Base-by-base conservation (phyloP, 2,329 filamentous ascomycete genomes). In the Talaromyces sp. region DNA sequence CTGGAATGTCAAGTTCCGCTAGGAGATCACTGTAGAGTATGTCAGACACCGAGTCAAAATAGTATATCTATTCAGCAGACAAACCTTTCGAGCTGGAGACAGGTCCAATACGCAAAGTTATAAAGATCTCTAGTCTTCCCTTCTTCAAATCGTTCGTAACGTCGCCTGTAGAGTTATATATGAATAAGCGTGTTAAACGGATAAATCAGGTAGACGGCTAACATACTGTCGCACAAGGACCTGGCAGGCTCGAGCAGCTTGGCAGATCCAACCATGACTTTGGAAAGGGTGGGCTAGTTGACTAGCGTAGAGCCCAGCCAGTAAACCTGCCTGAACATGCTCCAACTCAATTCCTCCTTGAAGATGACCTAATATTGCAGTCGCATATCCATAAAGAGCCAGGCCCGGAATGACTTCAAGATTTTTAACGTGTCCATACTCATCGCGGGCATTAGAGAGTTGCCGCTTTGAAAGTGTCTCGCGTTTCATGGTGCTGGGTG, bases 81-180 rank as follows among this genome's bases (percentile, higher is more conserved):
- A 36, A 3, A 36, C 33, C 33, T 96, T 73, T 97, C 93, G 10
- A 97, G 80, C 67, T 97, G 93, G 57, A 97, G 77, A 68, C 90
- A 96, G 7, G 92, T 94, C 93, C 93, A 97, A 65, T 92, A 97
- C 0, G 90, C 88, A 62, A 95, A 82, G 13, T 88, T 79, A 32
- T 88, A 79, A 51, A 87, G 79, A 65, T 91, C 90, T 63, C 86
- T 70, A 3, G 60, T 37, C 5, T 60, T 55, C 2, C 65, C 64
- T 13, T 70, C 66, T 24, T 56, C 51, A 52, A 74, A 61, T 36
- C 59, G 49, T 19, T 66, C 60, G 51, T 73, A 74, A 11, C 73
- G 74, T 51, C 67, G 36, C 30, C 30, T 32, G n/a, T n/a, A n/a
- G n/a, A n/a, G n/a, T n/a, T n/a, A n/a, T n/a, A n/a, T n/a, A n/a